Percentiles rank a stretch among this genome's conserved stretches.
Evolutionary conservation across 116 monocot genomes (phyloP).

Genomic region (Phalaenopsis hybrid): DNA sequence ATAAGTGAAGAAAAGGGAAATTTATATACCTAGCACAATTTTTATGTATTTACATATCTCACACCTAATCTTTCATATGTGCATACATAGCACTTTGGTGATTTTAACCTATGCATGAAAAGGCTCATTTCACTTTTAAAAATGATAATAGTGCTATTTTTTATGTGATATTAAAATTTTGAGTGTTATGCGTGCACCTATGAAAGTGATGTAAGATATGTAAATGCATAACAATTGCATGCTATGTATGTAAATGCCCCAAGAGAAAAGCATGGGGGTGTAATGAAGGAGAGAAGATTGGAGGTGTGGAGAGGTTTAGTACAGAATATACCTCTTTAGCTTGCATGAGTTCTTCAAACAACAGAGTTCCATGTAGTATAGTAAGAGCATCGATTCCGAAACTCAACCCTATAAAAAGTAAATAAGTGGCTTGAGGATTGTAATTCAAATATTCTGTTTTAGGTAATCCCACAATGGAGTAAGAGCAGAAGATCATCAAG

Average conservation of each 20-base stretch:
- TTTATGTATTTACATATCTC: no score
- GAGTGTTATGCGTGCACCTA: no score
- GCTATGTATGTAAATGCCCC: no score
- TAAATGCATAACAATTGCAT: no score
- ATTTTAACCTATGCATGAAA: no score
- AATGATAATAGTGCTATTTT: no score
- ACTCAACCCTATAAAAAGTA: slow-evolving; percentile 52
- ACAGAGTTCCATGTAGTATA: slow-evolving; percentile 69
- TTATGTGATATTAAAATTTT: no score
- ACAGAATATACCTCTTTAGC: slow-evolving; percentile 59
- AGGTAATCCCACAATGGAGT: neutral
- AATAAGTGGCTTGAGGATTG: slow-evolving; percentile 1
- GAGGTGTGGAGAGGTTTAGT: neutral
- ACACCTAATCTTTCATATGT: no score
- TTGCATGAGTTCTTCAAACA: slow-evolving; percentile 82
- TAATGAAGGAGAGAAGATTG: neutral
- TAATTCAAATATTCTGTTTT: neutral
- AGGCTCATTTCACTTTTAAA: no score
- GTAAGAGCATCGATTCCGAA: slow-evolving; percentile 82
- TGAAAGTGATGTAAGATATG: no score
- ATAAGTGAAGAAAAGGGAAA: neutral
- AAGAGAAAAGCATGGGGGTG: neutral
- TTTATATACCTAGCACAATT: no score
- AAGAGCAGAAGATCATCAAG: neutral
- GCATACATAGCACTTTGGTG: no score